phyloP scores from a whole-genome alignment of 2,329 filamentous ascomycete species.

The Cytospora schulzeri region DNA sequence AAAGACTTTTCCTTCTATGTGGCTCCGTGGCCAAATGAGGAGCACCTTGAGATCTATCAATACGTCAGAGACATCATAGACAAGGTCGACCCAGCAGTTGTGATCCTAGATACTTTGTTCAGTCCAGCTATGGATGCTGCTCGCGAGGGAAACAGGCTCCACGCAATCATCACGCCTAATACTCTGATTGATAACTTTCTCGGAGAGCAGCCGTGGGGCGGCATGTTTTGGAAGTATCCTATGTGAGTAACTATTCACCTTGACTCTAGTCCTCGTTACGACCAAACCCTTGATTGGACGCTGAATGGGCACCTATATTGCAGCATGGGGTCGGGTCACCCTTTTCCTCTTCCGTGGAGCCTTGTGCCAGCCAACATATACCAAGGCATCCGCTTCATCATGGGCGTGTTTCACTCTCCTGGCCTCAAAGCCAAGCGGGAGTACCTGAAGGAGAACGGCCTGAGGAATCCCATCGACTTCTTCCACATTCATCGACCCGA shows the following conservation, averaged over 20 bases:
- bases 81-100: constrained; percentile 30
- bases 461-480: constrained; percentile 32
- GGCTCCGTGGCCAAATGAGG: constrained; percentile 13
- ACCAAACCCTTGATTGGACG: too few species aligned
- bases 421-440: constrained; percentile 10
- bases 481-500: constrained; percentile 28
- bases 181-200: constrained; percentile 22
- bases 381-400: constrained; percentile 19
- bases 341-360: constrained; percentile 31
- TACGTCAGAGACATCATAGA: constrained; percentile 19
- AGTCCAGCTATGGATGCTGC: constrained; percentile 29
- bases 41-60: constrained; percentile 13
- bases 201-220: constrained; percentile 23
- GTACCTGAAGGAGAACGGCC: constrained; percentile 29
- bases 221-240: constrained; percentile 32
- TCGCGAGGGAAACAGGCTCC: constrained; percentile 18
- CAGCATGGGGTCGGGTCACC: constrained; percentile 29
- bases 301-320: too few species aligned
- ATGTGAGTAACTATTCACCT: too few species aligned
- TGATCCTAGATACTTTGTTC: constrained; percentile 29
- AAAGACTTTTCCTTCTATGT: constrained; percentile 26
- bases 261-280: too few species aligned
- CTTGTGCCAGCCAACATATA: constrained; percentile 30
- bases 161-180: constrained; percentile 28
- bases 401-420: constrained; percentile 17